phyloP scores from a whole-genome alignment of 202 grass and related monocot genomes.

The Hordeum pubiflorum region DNA sequence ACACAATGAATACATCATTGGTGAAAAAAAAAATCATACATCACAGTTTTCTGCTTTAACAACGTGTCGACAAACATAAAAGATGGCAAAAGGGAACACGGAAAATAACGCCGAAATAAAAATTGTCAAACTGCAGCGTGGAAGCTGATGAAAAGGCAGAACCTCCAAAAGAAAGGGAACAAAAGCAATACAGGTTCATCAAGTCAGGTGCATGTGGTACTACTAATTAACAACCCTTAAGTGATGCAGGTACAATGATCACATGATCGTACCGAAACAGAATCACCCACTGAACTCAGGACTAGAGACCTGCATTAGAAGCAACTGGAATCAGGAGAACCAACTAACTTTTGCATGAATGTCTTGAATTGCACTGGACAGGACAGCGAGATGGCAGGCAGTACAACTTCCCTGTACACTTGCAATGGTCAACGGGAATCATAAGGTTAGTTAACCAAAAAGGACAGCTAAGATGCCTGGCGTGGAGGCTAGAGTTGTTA shows the following conservation, averaged over 20 bases:
- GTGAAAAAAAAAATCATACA: background rate
- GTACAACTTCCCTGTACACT: background rate
- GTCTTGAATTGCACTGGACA: slow-evolving; percentile 17
- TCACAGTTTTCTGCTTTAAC: background rate
- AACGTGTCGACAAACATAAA: background rate
- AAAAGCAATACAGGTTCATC: background rate
- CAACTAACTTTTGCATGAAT: background rate
- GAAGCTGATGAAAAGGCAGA: background rate
- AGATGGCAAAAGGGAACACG: background rate
- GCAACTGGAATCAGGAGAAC: background rate
- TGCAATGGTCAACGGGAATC: background rate
- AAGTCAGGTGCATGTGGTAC: background rate
- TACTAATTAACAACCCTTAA: background rate
- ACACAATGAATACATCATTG: background rate
- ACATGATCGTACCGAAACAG: background rate
- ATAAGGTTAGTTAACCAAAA: background rate
- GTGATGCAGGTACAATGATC: background rate
- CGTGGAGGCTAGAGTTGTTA: background rate
- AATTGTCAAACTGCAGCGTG: background rate
- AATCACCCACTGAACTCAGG: background rate
- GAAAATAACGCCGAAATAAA: background rate
- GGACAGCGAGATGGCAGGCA: slow-evolving; percentile 3
- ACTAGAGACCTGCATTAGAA: background rate
- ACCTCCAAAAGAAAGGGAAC: background rate
- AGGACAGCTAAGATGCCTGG: background rate